Evolutionary conservation across 768 basidiomycete genomes (phyloP).

Genomic region (Naganishia onofrii): DNA sequence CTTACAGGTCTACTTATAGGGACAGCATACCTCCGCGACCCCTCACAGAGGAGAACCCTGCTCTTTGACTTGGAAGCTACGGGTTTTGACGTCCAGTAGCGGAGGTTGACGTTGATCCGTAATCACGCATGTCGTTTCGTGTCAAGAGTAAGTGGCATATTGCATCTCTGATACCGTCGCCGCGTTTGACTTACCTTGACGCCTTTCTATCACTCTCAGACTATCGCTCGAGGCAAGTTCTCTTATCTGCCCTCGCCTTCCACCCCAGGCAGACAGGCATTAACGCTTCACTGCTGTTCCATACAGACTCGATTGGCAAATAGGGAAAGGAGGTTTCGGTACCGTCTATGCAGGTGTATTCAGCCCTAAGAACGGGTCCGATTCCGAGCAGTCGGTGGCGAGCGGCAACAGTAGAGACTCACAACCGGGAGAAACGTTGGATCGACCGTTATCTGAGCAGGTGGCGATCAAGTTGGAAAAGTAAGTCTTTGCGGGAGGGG

Average conservation of each 20-base stretch:
- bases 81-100: not conserved
- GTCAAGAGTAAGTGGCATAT: constrained; percentile 34
- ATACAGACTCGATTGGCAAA: constrained; percentile 27
- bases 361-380: constrained; percentile 8
- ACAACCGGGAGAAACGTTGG: not conserved
- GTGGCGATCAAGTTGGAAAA: constrained; percentile 34
- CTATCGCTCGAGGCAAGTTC: constrained; percentile 23
- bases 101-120: not conserved
- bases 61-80: not conserved
- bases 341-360: constrained; percentile 24
- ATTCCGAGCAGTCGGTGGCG: not conserved
- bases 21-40: no score
- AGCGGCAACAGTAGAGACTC: not conserved
- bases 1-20: no score
- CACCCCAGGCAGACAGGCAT: not conserved
- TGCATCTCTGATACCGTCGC: no score
- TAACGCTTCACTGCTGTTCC: not conserved
- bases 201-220: not conserved
- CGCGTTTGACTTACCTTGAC: not conserved
- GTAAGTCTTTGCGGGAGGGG: constrained; percentile 1
- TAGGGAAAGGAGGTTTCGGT: constrained; percentile 31
- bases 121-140: constrained; percentile 28
- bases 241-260: not conserved
- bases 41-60: no score
- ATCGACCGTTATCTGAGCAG: constrained; percentile 3